Conservation (phyloP, 1,284 basidiomycete genomes). For the Volvariella volvacea region DNA sequence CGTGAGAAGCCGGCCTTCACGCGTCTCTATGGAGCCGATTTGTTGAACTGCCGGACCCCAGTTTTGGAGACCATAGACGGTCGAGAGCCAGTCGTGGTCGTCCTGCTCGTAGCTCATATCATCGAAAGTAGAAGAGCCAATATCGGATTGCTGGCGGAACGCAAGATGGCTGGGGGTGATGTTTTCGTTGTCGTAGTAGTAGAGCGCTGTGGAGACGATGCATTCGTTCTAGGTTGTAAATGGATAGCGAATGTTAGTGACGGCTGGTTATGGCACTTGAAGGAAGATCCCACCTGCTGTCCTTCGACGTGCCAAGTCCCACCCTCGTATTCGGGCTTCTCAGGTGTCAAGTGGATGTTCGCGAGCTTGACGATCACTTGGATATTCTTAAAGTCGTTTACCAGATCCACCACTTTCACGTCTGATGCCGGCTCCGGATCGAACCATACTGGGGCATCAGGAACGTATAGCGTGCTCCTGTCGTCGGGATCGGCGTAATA, state of each 20-base stretch:
- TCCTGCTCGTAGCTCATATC: too few species aligned
- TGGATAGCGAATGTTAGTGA: too few species aligned
- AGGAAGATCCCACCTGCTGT: conserved; percentile 19
- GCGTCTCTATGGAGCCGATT: conserved; percentile 24
- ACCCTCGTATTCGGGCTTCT: conserved; percentile 28
- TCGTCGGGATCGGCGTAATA: too few species aligned
- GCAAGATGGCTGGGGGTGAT: conserved; percentile 13
- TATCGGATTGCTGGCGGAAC: too few species aligned
- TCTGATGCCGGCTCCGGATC: too few species aligned
- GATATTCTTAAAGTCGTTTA: conserved; percentile 14
- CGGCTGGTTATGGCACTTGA: too few species aligned
- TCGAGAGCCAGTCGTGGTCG: too few species aligned
- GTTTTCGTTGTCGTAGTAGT: conserved; percentile 22
- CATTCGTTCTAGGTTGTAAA: conserved; percentile 23
- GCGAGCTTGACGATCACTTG: conserved; percentile 48
- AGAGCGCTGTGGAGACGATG: conserved; percentile 35
- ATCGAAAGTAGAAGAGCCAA: too few species aligned
- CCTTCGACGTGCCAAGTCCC: conserved; percentile 34
- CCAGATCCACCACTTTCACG: conserved; percentile 13
- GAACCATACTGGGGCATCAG: too few species aligned
- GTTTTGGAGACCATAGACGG: too few species aligned
- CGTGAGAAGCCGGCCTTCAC: conserved; percentile 24
- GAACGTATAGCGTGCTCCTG: too few species aligned
- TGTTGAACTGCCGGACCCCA: conserved; percentile 13
- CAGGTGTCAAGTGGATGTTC: conserved; percentile 40